phyloP scores from a whole-genome alignment of 768 basidiomycete species.

The Serendipita sp. region DNA sequence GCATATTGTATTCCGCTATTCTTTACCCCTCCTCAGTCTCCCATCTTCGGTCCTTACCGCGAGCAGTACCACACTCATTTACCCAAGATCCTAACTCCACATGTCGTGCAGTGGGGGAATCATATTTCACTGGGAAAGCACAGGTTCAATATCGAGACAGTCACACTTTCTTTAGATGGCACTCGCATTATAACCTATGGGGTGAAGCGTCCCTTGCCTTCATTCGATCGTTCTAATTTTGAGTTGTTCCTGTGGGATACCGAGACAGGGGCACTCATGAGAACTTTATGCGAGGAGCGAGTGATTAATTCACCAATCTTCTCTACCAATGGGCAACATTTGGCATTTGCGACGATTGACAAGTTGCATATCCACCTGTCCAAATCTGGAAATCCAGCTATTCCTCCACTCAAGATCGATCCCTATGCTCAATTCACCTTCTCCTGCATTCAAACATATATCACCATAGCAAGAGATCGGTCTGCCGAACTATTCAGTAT shows the following conservation, averaged over 20 bases:
- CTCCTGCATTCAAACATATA: no score
- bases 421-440: no score
- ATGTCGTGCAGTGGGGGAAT: background rate
- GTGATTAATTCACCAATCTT: background rate
- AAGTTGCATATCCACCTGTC: background rate
- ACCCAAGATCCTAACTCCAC: background rate
- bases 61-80: background rate
- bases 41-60: background rate
- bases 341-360: background rate
- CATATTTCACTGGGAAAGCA: background rate
- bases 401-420: no score
- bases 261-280: no score
- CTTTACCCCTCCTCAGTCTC: background rate
- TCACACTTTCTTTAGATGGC: background rate
- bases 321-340: background rate
- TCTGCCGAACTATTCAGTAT: no score
- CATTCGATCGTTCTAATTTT: no score
- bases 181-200: background rate
- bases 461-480: no score
- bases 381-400: background rate
- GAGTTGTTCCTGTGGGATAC: no score
- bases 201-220: no score
- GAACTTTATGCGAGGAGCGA: no score
- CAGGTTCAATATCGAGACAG: background rate
- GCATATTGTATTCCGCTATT: background rate